Evolutionary conservation across 2,329 filamentous ascomycete genomes (phyloP).

Genomic region (Biscogniauxia mediterranea): DNA sequence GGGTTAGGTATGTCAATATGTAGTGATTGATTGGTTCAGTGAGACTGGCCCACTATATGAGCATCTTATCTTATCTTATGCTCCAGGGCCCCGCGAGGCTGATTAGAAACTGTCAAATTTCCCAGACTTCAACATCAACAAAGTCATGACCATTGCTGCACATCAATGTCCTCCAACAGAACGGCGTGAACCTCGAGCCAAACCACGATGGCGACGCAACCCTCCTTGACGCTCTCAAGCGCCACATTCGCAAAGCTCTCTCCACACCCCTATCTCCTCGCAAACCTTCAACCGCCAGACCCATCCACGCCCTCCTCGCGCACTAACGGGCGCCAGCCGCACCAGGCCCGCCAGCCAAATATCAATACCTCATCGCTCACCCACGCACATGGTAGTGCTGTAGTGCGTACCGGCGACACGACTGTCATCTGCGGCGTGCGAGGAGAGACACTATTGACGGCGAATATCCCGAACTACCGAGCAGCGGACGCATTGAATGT

Average conservation of each 20-base stretch:
- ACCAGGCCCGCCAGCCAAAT: slow-evolving; percentile 68
- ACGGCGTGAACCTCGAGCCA: not conserved
- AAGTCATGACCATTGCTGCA: slow-evolving; percentile 8
- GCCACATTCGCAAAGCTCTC: slow-evolving; percentile 86
- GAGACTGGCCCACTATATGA: not conserved
- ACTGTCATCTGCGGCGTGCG: slow-evolving; percentile 93
- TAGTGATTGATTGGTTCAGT: slow-evolving; percentile 5
- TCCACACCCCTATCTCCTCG: slow-evolving; percentile 84
- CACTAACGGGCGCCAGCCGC: slow-evolving; percentile 75
- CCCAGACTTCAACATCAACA: slow-evolving; percentile 2
- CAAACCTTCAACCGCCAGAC: slow-evolving; percentile 69
- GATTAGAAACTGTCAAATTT: slow-evolving; percentile 13
- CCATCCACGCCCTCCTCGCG: slow-evolving; percentile 58
- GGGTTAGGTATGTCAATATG: no score
- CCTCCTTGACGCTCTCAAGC: slow-evolving; percentile 51
- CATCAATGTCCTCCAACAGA: not conserved
- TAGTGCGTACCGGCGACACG: slow-evolving; percentile 85
- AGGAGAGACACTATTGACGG: slow-evolving; percentile 75
- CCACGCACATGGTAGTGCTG: slow-evolving; percentile 85
- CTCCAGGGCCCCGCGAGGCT: slow-evolving; percentile 14
- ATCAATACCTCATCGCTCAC: slow-evolving; percentile 82
- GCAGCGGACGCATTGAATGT: slow-evolving; percentile 37
- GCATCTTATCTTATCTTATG: not conserved
- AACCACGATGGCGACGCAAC: slow-evolving; percentile 34
- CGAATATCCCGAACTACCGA: slow-evolving; percentile 69